Base-by-base conservation (phyloP, 2,329 filamentous ascomycete species). In the Salinomyces thailandicus region DNA sequence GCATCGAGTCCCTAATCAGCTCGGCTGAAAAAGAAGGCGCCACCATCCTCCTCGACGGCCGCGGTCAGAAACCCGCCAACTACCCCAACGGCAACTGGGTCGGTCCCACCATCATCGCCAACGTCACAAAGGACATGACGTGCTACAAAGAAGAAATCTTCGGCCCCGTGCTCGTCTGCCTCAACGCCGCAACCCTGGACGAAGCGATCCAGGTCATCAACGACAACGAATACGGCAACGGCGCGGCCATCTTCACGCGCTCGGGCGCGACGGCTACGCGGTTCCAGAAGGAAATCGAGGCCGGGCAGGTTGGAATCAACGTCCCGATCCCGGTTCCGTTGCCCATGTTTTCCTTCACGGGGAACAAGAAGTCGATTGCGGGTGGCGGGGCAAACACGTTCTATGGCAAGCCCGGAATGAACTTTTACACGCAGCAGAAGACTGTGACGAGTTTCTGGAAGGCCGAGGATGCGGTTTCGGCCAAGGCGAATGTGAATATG, bases 361-460 rank as follows among this genome's bases (percentile, higher is more conserved):
- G 75, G 13, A 79, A 79, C 59, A 74, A 98, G 79, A 87, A 82
- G 72, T 85, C 79, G 54, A 72, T 96, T 39, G 91, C 91, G 1
- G 91, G 89, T 37, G 87, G 87, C 35, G 89, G 91, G 43, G 82
- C 84, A 24, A 93, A 76, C 66, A 93, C 86, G 12, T 96, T 98
- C 61, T 98, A 98, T 64, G 91, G 91, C 48, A 82, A 84, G 63
- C 85, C 86, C 1, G 91, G 89, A 16, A 64, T 98, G 58, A 79
- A 83, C 58, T 98, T 98, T 60, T 96, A 93, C 64, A 98, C 91
- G 3, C 91, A 96, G 67, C 75, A 83, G 57, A 96, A 98, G 82
- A 98, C 91, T 2, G 91, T 98, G 33, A 98, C 91, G 36, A 81
- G 85, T 48, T 66, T 93, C 59, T 98, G 91, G 91, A 77, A 77